A percentile compares a stretch with the other conserved stretches of the same genome.
Evolutionary conservation across 2,329 filamentous ascomycete genomes (phyloP).

Genomic region (Aotearoamyces nothofagi): DNA sequence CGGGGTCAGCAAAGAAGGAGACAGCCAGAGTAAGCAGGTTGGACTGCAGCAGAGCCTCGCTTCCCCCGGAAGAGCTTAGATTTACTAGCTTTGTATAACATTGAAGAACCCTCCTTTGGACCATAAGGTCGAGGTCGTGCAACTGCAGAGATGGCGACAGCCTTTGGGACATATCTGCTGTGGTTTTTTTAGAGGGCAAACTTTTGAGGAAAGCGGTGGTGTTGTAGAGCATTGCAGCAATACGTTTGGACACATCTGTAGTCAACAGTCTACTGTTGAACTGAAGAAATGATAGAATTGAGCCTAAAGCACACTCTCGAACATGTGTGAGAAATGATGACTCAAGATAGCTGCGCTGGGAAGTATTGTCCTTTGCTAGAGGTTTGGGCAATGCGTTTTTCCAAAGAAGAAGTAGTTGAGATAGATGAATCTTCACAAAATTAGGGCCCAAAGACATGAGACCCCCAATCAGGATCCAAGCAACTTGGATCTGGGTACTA

Average conservation of each 20-base stretch:
- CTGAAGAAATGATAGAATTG: conserved; percentile 80
- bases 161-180: conserved; percentile 73
- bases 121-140: conserved; percentile 83
- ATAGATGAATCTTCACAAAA: conserved; percentile 96
- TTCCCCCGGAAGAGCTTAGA: conserved; percentile 69
- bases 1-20: conserved; percentile 83
- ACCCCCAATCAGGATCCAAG: conserved; percentile 93
- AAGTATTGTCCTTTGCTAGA: conserved; percentile 79
- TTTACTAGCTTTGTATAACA: conserved; percentile 89
- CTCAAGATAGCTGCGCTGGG: conserved; percentile 71
- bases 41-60: conserved; percentile 76
- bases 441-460: conserved; percentile 94
- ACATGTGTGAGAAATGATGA: conserved; percentile 90
- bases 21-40: conserved; percentile 83
- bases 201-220: conserved; percentile 81
- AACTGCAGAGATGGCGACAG: conserved; percentile 77
- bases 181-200: conserved; percentile 67
- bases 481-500: conserved; percentile 90
- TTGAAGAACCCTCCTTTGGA: conserved; percentile 80
- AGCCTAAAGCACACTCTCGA: conserved; percentile 82
- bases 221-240: conserved; percentile 89
- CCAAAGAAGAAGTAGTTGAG: conserved; percentile 86
- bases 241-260: conserved; percentile 82
- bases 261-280: conserved; percentile 88
- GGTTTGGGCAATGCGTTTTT: conserved; percentile 94